A percentile compares a stretch with the other conserved stretches of the same genome.
phyloP scores from a whole-genome alignment of 75 land plant species.

The Ceratopteris richardii region DNA sequence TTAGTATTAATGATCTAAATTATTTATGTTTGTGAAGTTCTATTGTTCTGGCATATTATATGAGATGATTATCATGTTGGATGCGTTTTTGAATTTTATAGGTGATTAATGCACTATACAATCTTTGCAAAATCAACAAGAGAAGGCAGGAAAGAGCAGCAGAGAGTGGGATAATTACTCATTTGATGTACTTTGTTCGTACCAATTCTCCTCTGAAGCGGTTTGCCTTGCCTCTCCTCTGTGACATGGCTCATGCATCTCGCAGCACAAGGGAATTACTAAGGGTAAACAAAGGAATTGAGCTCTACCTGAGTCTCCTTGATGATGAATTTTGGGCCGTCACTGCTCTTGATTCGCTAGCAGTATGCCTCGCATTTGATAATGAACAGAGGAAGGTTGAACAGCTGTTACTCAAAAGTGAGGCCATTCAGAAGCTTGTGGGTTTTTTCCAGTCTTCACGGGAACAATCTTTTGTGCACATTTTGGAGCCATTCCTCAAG shows the following conservation, averaged over 20 bases:
- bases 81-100: too few relatives aligned
- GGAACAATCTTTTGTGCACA: conserved; percentile 85
- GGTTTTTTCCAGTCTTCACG: conserved; percentile 78
- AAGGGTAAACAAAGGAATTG: conserved; percentile 76
- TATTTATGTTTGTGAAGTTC: too few relatives aligned
- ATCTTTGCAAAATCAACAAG: conserved; percentile 95
- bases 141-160: conserved; percentile 97
- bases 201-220: conserved; percentile 77
- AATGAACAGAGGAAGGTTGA: conserved; percentile 94
- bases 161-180: conserved; percentile 97
- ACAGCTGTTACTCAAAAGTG: conserved; percentile 70
- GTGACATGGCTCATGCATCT: conserved; percentile 99
- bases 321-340: conserved; percentile 92
- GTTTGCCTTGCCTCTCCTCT: conserved; percentile 85
- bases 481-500: conserved; percentile 95
- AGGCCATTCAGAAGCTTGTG: conserved; percentile 81
- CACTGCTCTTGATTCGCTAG: conserved; percentile 90
- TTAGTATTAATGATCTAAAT: too few relatives aligned
- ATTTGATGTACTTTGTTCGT: conserved; percentile 79
- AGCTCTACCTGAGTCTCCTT: conserved; percentile 78
- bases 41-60: too few relatives aligned
- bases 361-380: conserved; percentile 96
- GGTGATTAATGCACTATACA: conserved; percentile 90
- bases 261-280: conserved; percentile 94
- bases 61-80: too few relatives aligned